Conservation (phyloP, 495 filamentous ascomycete species). For the Jackrogersella minutella region DNA sequence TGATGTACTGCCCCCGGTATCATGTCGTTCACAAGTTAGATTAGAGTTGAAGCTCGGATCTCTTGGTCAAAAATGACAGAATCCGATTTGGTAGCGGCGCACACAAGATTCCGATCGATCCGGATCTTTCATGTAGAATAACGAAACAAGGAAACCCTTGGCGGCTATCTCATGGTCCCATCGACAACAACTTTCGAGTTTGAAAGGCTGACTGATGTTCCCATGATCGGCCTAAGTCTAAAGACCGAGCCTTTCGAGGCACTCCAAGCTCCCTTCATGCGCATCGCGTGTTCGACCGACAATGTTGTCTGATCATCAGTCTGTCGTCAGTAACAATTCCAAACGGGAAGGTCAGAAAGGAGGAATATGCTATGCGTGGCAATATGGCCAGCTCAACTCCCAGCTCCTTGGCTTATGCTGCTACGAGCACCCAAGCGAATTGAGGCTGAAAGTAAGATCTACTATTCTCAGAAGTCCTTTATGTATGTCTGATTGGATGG, state of each 20-base stretch:
- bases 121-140: conserved; percentile 35
- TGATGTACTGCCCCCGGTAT: conserved; percentile 7
- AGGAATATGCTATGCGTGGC: conserved; percentile 2
- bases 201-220: conserved; percentile 26
- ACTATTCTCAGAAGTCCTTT: conserved; percentile 11
- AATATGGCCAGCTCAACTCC: not conserved
- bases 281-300: not conserved
- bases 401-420: not conserved
- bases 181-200: conserved; percentile 10
- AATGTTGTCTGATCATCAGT: not conserved
- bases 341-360: not conserved
- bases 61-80: conserved; percentile 29
- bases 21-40: conserved; percentile 11
- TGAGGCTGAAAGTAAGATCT: conserved; percentile 41
- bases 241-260: conserved; percentile 20
- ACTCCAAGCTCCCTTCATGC: conserved; percentile 16
- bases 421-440: conserved; percentile 23
- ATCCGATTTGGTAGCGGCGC: conserved; percentile 28
- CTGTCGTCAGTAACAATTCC: not conserved
- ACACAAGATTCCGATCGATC: conserved; percentile 43
- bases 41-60: conserved; percentile 36
- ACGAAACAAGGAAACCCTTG: conserved; percentile 28
- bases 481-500: conserved; percentile 33
- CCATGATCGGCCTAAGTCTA: conserved; percentile 25
- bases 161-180: conserved; percentile 14